Evolutionary conservation across 148 eudicot species (phyloP).

Genomic region (Heliosperma pusillum): DNA sequence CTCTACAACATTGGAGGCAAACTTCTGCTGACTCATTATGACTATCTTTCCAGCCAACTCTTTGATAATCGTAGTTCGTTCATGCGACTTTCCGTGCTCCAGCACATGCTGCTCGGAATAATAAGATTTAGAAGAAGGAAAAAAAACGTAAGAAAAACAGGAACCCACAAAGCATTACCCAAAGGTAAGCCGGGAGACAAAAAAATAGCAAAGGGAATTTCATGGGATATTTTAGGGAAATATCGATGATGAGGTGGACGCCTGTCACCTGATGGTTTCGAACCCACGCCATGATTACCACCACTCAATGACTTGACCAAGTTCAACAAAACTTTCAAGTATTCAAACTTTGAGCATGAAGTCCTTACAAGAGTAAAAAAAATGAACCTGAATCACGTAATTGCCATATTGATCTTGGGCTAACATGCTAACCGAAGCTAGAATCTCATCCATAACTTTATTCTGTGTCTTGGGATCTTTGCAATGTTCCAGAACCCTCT

Average conservation of each 20-base stretch:
- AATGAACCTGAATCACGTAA: constrained; percentile 91
- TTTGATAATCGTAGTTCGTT: constrained; percentile 70
- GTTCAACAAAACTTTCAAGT: neutral
- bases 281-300: too few species aligned
- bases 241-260: too few species aligned
- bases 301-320: too few species aligned
- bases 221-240: too few species aligned
- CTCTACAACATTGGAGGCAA: constrained; percentile 96
- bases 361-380: constrained; percentile 3
- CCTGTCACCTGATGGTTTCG: too few species aligned
- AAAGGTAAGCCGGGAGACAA: neutral
- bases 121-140: neutral
- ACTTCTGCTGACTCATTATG: constrained; percentile 97
- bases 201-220: neutral
- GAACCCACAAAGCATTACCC: neutral
- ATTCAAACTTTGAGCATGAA: neutral
- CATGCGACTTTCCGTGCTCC: constrained; percentile 93
- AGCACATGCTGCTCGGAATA: constrained; percentile 69
- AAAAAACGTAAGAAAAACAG: neutral
- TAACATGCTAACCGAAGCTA: constrained; percentile 82
- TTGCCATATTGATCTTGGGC: constrained; percentile 99
- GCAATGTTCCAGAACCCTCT: constrained; percentile 97
- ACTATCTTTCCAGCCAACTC: constrained; percentile 96
- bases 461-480: constrained; percentile 68
- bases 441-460: constrained; percentile 91